Evolutionary conservation across 108 stramenopile genomes (phyloP).

Genomic region (Pseudonitzschia multiseries): DNA sequence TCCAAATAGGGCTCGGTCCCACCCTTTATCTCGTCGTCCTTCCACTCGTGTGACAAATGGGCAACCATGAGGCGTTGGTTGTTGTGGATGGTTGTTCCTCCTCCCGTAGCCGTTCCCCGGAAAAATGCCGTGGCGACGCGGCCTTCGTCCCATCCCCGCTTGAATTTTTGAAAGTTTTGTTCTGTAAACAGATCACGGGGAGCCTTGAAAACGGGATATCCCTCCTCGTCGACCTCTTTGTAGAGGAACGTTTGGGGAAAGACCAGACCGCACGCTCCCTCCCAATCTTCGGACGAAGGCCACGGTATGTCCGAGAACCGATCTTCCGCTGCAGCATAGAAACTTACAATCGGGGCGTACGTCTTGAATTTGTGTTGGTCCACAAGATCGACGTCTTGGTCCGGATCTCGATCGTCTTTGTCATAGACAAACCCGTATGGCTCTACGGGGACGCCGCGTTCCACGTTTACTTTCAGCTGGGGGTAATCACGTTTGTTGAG

Average conservation of each 20-base stretch:
- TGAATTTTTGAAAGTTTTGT: constrained; percentile 95
- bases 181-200: constrained; percentile 98
- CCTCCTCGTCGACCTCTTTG: constrained; percentile 63
- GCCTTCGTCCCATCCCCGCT: constrained; percentile 90
- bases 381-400: constrained; percentile 89
- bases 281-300: constrained; percentile 99
- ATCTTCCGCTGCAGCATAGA: constrained; percentile 86
- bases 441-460: constrained; percentile 85
- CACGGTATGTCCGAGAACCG: constrained; percentile 98
- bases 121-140: constrained; percentile 96
- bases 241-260: constrained; percentile 82
- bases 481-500: constrained; percentile 99
- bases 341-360: constrained; percentile 96
- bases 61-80: constrained; percentile 96
- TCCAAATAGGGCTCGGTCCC: constrained; percentile 89
- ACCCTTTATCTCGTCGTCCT: constrained; percentile 83
- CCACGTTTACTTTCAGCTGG: constrained; percentile 95
- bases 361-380: constrained; percentile 77
- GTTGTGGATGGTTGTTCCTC: constrained; percentile 92
- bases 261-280: constrained; percentile 93
- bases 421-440: constrained; percentile 99
- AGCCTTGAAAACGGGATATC: constrained; percentile 69
- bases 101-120: constrained; percentile 98
- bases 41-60: constrained; percentile 82
- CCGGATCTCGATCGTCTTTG: constrained; percentile 94